Evolutionary conservation across 257 asterid species (phyloP), one percentile per base, ranked within the genome.

Genomic region (Lantana camara): DNA sequence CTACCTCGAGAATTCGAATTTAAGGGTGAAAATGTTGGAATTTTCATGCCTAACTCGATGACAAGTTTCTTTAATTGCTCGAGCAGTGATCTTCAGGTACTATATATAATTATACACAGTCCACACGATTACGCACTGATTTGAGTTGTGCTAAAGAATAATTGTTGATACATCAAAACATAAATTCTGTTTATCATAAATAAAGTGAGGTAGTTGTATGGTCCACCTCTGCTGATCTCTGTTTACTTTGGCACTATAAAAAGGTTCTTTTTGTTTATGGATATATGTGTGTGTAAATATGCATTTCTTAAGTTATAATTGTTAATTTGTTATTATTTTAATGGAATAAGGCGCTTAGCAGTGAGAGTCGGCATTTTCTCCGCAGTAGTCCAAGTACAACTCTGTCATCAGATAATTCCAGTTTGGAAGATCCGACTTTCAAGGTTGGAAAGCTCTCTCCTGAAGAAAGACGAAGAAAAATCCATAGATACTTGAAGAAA

Each of bases 381-480:
- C 82, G 75, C 53, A 90, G 88, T 3, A 75, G 78, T 62, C 79
- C 80, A 37, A 70, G 86, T 5, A 75, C 84, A 41, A 73, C 85
- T 56, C 82, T 84, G 74, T 77, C 88, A 62, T 71, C 95, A 41
- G 96, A 91, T 62, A 88, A 84, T 47, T 75, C 98, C 38, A 79
- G 88, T 48, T 74, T 86, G 79, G 96, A 92, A n/a, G 96, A 89
- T 80, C 79, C 96, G 0, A 72, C 73, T 2, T 83, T 83, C 55
- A 83, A 85, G 75, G 87, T 82, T 1, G 95, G 96, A 0, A 92
- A 90, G 57, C 84, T 87, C 59, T 85, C 97, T 1, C 85, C 70
- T 24, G 97, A 92, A 79, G 98, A 80, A 77, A 85, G 95, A 78
- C 89, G 86, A 74, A 83, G 88, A 60, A 92, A 89, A 77, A 92